A percentile compares a stretch with the other conserved stretches of the same genome.
phyloP scores from a whole-genome alignment of 768 basidiomycete genomes.

The Austroboletus festivus region DNA sequence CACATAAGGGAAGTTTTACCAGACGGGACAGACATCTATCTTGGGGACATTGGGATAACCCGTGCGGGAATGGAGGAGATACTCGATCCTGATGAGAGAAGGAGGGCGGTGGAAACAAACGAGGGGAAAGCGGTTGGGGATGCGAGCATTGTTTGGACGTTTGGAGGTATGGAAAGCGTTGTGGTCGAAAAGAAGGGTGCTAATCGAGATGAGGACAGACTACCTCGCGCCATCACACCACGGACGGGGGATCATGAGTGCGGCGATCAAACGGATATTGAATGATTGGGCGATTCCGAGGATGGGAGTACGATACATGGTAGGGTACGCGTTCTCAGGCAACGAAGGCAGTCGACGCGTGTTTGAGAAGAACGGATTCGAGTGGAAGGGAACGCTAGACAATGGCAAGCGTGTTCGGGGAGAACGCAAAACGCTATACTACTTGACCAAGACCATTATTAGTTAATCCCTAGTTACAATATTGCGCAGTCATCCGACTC shows the following conservation, averaged over 20 bases:
- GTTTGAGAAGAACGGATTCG: constrained; percentile 66
- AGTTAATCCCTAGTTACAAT: no score
- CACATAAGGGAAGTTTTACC: constrained; percentile 51
- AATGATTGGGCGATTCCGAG: constrained; percentile 60
- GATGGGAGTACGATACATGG: constrained; percentile 53
- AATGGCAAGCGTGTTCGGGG: constrained; percentile 39
- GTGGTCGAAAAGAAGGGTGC: not conserved
- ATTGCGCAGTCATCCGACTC: constrained; percentile 21
- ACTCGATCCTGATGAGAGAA: constrained; percentile 37
- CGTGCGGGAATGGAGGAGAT: constrained; percentile 29
- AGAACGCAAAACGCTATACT: constrained; percentile 33
- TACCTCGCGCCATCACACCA: constrained; percentile 61
- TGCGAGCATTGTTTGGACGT: constrained; percentile 54
- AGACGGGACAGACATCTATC: constrained; percentile 50
- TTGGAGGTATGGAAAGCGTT: constrained; percentile 48
- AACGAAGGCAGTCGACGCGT: constrained; percentile 63
- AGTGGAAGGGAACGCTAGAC: constrained; percentile 36
- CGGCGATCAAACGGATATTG: constrained; percentile 53
- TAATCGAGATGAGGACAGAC: constrained; percentile 39
- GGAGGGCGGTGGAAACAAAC: constrained; percentile 40
- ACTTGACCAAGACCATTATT: constrained; percentile 33
- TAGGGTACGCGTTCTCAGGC: constrained; percentile 43
- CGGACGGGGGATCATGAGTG: constrained; percentile 69
- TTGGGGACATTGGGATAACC: constrained; percentile 40
- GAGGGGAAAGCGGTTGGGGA: constrained; percentile 43